Conservation (phyloP, 768 basidiomycete genomes). For the Hericium alpestre region DNA sequence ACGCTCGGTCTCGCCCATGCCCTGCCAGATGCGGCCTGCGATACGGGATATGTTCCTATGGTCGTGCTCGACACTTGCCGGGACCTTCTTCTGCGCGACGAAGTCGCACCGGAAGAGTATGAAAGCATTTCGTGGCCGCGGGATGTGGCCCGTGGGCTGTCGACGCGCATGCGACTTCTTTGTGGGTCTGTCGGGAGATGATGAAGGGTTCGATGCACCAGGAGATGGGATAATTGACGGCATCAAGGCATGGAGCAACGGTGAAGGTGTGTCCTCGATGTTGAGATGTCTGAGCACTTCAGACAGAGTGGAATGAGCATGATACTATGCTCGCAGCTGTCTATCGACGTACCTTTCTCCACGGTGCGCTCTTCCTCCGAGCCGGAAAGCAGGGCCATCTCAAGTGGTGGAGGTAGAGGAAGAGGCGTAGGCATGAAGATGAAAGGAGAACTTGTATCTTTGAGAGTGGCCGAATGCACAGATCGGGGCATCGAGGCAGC, state of each 20-base stretch:
- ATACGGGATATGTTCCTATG: slow-evolving; percentile 62
- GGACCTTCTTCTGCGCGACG: slow-evolving; percentile 49
- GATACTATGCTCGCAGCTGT: neutral
- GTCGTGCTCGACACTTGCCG: slow-evolving; percentile 44
- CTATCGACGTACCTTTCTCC: neutral
- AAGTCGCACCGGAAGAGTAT: slow-evolving; percentile 73
- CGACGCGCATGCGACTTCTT: slow-evolving; percentile 41
- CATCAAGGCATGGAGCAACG: neutral
- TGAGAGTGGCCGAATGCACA: neutral
- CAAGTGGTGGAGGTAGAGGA: neutral
- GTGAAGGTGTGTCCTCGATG: neutral
- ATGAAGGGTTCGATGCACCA: neutral
- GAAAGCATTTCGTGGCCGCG: slow-evolving; percentile 69
- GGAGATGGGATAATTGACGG: neutral
- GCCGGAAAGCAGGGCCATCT: neutral
- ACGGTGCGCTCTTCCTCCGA: neutral
- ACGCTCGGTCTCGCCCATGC: slow-evolving; percentile 35
- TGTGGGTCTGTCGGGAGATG: neutral
- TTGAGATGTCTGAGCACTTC: neutral
- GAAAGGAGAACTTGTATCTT: neutral
- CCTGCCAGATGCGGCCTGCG: slow-evolving; percentile 56
- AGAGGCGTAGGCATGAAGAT: neutral
- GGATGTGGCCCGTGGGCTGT: slow-evolving; percentile 45
- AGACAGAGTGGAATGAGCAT: neutral
- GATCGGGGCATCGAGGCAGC: neutral